Evolutionary conservation across 352 stramenopile genomes (phyloP), one percentile per base, ranked within the genome.

Genomic region (Phytophthora fragariaefolia): DNA sequence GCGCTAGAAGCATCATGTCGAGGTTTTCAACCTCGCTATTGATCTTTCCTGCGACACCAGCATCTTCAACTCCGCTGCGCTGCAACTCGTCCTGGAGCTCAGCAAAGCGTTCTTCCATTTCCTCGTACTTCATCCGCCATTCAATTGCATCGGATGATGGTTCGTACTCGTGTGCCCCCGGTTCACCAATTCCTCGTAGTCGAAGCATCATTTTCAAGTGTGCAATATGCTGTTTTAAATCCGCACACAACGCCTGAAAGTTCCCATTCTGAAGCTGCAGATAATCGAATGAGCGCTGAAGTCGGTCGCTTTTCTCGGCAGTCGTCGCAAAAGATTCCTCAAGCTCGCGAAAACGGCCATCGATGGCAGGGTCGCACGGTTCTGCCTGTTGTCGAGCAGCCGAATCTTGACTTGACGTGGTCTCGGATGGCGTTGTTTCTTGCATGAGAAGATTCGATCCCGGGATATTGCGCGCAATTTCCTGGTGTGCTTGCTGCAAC

Each of bases 71-170:
- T 13, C 64, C 51, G 51, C 46, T 54, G 13, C 71, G 66, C 28
- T 82, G 64, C 34, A 85, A 15, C 26, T 79, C 74, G 1, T 90
- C 75, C 53, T 92, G 80, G 1, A 92, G 64, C 34, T 85, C 71
- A 2, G 66, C 46, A 20, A 83, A 83, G 5, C 73, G 71, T 47
- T 93, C 80, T 55, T 92, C 79, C 32, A 93, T 68, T 49, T 95
- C 83, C 67, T 95, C 87, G 52, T 89, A 93, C 62, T 92, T 95
- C 59, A 93, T 80, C 17, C 85, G 73, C 87, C 85, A 95, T 58
- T 93, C 85, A 46, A 95, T 90, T 18, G 87, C 83, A 64, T 93
- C 85, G 12, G 76, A 66, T 24, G 83, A 86, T 22, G 85, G 87
- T 18, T 87, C 67, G 55, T 92, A 90, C 5, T 91, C 77, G 23